Evolutionary conservation across 2,329 filamentous ascomycete genomes (phyloP).

Genomic region (Colletotrichum sp.): DNA sequence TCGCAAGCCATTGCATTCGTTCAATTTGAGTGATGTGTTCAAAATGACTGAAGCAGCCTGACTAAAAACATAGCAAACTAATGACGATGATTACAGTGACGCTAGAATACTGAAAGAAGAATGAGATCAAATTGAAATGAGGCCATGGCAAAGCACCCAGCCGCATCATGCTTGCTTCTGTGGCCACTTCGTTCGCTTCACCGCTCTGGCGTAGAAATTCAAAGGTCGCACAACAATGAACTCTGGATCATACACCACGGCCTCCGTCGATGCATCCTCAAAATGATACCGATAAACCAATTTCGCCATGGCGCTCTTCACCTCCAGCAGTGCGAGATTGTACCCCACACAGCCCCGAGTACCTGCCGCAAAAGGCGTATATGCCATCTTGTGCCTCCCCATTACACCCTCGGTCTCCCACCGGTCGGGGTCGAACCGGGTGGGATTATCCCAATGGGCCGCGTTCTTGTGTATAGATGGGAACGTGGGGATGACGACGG

Average conservation of each 20-base stretch:
- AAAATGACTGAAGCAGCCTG: not conserved
- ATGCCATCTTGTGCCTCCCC: not conserved
- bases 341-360: not conserved
- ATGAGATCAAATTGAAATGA: not conserved
- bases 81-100: not conserved
- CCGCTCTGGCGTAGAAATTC: constrained; percentile 24
- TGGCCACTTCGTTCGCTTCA: not conserved
- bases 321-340: not conserved
- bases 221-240: constrained; percentile 23
- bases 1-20: not conserved
- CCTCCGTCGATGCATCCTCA: constrained; percentile 19
- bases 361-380: constrained; percentile 1
- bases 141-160: not conserved
- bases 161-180: not conserved
- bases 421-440: not conserved
- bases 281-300: constrained; percentile 19
- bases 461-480: constrained; percentile 2
- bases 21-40: not conserved
- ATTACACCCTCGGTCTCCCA: not conserved
- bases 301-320: constrained; percentile 3
- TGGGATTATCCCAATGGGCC: not conserved
- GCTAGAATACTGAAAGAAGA: fast-evolving
- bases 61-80: not conserved
- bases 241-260: constrained; percentile 24
- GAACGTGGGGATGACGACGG: not conserved